These are phyloP conservation scores for Trichoderma simmonsii DNA, from an alignment of 2,329 filamentous ascomycete genomes.

Conservation along the genomic window DNA sequence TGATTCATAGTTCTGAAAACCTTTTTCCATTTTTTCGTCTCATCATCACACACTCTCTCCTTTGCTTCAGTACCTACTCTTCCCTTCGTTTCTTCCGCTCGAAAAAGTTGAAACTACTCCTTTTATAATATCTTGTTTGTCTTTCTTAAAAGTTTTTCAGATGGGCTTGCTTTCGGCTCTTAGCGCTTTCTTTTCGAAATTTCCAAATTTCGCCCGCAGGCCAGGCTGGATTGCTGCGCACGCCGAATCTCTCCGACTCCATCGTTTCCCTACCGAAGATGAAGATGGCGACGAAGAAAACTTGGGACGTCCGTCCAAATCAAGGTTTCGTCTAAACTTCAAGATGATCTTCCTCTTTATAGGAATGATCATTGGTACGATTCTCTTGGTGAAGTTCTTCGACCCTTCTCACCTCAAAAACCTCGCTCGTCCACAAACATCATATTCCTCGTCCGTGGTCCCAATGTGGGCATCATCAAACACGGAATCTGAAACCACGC, in stretches of 20 bases:
- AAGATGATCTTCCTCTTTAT: neutral
- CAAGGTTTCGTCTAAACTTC: neutral
- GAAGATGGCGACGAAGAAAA: constrained; percentile 3
- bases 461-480: neutral
- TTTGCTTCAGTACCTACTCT: neutral
- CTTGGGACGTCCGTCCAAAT: neutral
- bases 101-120: neutral
- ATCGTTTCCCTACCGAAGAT: neutral
- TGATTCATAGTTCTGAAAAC: neutral
- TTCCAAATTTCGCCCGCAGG: neutral
- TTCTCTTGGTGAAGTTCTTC: neutral
- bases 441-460: neutral
- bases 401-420: neutral
- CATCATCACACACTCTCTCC: neutral
- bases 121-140: neutral
- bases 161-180: neutral
- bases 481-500: neutral
- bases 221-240: constrained; percentile 8
- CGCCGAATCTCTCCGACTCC: neutral
- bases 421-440: neutral
- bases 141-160: neutral
- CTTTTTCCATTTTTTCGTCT: neutral
- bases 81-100: neutral
- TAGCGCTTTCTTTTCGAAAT: neutral
- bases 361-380: neutral